These are phyloP conservation scores for Malus sylvestris DNA, from an alignment of 306 rosid species.

Conservation along the genomic window DNA sequence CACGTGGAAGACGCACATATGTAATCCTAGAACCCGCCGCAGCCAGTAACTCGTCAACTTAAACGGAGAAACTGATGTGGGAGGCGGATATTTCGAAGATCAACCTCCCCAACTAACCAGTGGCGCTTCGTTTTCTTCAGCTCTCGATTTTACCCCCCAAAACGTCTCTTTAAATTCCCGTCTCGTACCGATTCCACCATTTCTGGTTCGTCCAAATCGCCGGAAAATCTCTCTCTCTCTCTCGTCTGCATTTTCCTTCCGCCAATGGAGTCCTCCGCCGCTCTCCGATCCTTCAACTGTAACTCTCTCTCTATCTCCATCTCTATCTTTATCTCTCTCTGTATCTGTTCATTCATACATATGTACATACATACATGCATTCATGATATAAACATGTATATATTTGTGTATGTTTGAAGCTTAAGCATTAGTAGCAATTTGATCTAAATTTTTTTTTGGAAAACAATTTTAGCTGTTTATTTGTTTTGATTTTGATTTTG, in stretches of 20 bases:
- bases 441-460: not conserved
- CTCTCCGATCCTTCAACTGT: conserved; percentile 68
- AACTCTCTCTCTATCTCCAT: conserved; percentile 15
- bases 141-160: conserved; percentile 18
- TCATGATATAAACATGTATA: not conserved
- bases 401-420: not conserved
- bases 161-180: conserved; percentile 7
- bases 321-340: conserved; percentile 28
- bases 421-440: not conserved
- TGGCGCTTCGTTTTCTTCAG: not conserved
- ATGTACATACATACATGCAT: not conserved
- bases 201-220: conserved; percentile 2
- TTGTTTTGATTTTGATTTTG: not conserved
- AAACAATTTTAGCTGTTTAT: not conserved
- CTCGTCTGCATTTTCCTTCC: conserved; percentile 5
- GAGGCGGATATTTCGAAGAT: conserved; percentile 67
- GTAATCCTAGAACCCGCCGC: not conserved
- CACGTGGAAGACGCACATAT: not conserved
- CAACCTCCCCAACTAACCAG: conserved; percentile 16
- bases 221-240: not conserved
- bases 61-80: conserved; percentile 50
- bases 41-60: not conserved
- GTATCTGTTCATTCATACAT: not conserved
- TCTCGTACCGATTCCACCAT: conserved; percentile 2
- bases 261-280: conserved; percentile 70